Evolutionary conservation across 495 filamentous ascomycete species (phyloP).

Genomic region (Umbilicaria muhlenbergii): DNA sequence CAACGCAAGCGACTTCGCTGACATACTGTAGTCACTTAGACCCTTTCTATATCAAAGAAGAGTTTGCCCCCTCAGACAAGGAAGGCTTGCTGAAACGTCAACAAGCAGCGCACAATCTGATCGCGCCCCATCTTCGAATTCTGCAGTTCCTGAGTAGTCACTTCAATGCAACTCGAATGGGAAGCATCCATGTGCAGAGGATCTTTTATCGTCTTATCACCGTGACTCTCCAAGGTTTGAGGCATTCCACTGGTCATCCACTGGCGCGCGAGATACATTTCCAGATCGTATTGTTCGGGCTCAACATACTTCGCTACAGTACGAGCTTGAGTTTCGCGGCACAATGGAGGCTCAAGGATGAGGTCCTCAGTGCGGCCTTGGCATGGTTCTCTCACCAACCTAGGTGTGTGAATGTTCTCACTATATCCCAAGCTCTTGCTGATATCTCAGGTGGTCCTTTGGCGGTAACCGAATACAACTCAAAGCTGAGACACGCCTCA

Average conservation of each 20-base stretch:
- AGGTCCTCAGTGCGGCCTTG: constrained; percentile 67
- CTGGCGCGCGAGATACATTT: constrained; percentile 83
- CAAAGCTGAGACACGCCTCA: constrained; percentile 74
- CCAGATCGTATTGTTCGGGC: constrained; percentile 66
- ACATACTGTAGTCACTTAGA: constrained; percentile 46
- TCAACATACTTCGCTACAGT: constrained; percentile 57
- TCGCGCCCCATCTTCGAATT: constrained; percentile 73
- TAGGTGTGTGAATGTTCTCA: constrained; percentile 23
- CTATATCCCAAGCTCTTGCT: neutral
- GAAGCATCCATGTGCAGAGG: constrained; percentile 61
- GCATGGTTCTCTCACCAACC: constrained; percentile 77
- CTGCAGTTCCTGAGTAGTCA: constrained; percentile 85
- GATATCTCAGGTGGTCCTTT: constrained; percentile 59
- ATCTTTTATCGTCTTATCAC: constrained; percentile 67
- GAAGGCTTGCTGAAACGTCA: constrained; percentile 56
- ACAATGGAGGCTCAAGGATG: constrained; percentile 71
- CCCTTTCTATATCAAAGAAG: constrained; percentile 79
- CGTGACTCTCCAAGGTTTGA: constrained; percentile 56
- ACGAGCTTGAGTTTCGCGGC: constrained; percentile 40
- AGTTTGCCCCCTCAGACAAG: constrained; percentile 84
- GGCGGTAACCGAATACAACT: constrained; percentile 86
- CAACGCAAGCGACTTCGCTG: constrained; percentile 14
- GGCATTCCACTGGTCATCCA: constrained; percentile 57
- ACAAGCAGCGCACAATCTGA: constrained; percentile 56
- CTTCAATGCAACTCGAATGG: constrained; percentile 76